phyloP scores from a whole-genome alignment of 2,329 filamentous ascomycete species.

The Fusarium lyarnte region DNA sequence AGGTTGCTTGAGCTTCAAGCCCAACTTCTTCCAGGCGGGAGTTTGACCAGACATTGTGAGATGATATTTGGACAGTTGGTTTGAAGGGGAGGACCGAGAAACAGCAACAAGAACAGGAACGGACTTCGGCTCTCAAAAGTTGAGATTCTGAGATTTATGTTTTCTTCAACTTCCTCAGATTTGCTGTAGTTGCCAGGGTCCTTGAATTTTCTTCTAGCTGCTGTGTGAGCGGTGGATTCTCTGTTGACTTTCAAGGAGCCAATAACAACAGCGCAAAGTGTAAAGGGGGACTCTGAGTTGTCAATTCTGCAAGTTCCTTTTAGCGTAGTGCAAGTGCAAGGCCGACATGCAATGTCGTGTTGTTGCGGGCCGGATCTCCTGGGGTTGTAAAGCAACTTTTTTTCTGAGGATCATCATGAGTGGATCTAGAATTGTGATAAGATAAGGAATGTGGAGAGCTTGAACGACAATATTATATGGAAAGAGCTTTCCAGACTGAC shows the following conservation, averaged over 20 bases:
- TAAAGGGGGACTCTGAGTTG: conserved; percentile 22
- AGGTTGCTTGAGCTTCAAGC: conserved; percentile 67
- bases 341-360: conserved; percentile 37
- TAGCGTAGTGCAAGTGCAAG: conserved; percentile 32
- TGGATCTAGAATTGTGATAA: conserved; percentile 25
- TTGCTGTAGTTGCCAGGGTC: conserved; percentile 35
- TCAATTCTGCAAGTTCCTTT: conserved; percentile 35
- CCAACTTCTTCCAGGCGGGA: conserved; percentile 70
- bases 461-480: conserved; percentile 34
- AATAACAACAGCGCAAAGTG: conserved; percentile 15
- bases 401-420: conserved; percentile 41
- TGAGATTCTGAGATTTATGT: conserved; percentile 5
- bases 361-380: conserved; percentile 35
- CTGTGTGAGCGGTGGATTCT: conserved; percentile 24
- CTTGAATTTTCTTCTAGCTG: conserved; percentile 35
- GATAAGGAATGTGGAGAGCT: conserved; percentile 29
- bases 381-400: conserved; percentile 41
- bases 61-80: conserved; percentile 18
- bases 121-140: not conserved
- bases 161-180: conserved; percentile 25
- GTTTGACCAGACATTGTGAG: conserved; percentile 58
- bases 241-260: conserved; percentile 15
- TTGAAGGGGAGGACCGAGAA: not conserved
- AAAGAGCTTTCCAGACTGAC: not conserved
- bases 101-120: not conserved